phyloP scores from a whole-genome alignment of 83 land plant genomes.

The Thuja plicata region DNA sequence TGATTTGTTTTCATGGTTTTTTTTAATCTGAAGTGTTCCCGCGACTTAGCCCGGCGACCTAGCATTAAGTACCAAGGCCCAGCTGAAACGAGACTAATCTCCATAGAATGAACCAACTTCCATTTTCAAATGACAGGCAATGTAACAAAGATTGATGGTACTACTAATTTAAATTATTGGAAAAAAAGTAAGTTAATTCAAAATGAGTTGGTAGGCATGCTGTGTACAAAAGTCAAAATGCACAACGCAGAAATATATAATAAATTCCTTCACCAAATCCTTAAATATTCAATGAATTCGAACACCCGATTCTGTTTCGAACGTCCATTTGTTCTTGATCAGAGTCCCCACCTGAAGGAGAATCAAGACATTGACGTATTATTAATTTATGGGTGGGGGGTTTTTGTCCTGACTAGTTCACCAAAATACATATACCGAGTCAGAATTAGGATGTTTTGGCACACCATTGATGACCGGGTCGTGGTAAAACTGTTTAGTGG shows the following conservation, averaged over 20 bases:
- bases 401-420: neutral
- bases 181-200: neutral
- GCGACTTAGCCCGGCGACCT: too few species aligned
- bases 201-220: neutral
- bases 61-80: too few species aligned
- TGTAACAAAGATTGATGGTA: too few species aligned
- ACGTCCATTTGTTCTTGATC: neutral
- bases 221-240: neutral
- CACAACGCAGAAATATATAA: neutral
- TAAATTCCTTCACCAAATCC: neutral
- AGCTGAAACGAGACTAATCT: too few species aligned
- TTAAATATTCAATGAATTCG: neutral
- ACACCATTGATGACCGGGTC: neutral
- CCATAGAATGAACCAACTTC: too few species aligned
- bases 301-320: neutral
- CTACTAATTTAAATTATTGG: too few species aligned
- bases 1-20: too few species aligned
- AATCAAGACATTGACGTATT: neutral
- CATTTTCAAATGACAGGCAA: too few species aligned
- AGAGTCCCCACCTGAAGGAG: neutral
- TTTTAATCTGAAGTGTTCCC: too few species aligned
- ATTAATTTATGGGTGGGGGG: neutral
- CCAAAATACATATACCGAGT: neutral
- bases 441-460: neutral
- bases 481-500: neutral